Evolutionary conservation across 306 rosid genomes (phyloP).

Genomic region (Begonia peltatifolia): DNA sequence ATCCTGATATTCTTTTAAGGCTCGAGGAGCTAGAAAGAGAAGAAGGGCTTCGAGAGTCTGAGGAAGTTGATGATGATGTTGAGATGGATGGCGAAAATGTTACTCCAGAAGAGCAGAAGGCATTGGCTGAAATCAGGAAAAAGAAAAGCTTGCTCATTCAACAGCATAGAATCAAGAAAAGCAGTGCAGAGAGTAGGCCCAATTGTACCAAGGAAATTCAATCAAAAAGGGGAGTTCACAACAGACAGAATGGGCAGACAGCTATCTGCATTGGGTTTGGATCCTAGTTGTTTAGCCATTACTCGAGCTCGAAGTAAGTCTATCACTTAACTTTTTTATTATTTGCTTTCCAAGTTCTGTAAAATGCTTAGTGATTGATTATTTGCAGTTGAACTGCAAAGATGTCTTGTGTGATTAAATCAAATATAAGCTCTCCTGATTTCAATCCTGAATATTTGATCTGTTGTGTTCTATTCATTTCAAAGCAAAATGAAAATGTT

Average conservation of each 20-base stretch:
- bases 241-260: conserved; percentile 78
- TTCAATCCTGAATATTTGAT: no score
- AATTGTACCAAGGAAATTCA: conserved; percentile 62
- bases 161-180: conserved; percentile 70
- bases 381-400: no score
- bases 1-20: conserved; percentile 61
- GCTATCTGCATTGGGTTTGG: conserved; percentile 54
- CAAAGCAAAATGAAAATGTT: no score
- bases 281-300: conserved; percentile 43
- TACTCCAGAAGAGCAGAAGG: conserved; percentile 51
- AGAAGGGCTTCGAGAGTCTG: conserved; percentile 45
- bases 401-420: no score
- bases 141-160: conserved; percentile 55
- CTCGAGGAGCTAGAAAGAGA: conserved; percentile 79
- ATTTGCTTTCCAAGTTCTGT: no score
- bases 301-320: conserved; percentile 64
- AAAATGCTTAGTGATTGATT: no score
- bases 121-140: conserved; percentile 51
- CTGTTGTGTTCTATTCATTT: no score
- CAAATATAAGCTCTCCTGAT: no score
- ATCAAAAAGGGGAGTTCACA: conserved; percentile 49
- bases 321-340: no score
- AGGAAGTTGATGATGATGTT: conserved; percentile 41
- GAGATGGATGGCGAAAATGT: conserved; percentile 51
- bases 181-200: conserved; percentile 85